phyloP scores from a whole-genome alignment of 345 rosid genomes.

The Murraya paniculata region DNA sequence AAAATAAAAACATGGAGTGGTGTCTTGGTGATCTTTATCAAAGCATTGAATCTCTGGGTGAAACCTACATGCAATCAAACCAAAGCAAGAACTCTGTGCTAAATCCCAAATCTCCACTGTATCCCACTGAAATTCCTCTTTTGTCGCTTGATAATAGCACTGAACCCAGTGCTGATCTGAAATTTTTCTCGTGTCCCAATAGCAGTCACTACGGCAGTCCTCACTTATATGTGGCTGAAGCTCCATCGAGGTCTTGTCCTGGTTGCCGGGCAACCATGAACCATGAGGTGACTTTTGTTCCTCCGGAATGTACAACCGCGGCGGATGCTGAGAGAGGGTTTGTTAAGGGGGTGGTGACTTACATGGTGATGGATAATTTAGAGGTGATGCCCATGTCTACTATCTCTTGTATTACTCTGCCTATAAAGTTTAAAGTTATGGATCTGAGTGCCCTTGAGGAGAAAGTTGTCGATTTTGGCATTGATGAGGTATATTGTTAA shows the following conservation, averaged over 20 bases:
- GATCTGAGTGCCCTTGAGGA: constrained; percentile 15
- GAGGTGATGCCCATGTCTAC: neutral
- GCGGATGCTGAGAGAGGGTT: neutral
- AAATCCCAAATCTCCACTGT: neutral
- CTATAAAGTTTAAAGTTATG: constrained; percentile 17
- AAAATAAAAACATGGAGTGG: constrained; percentile 4
- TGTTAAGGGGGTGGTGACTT: constrained; percentile 10
- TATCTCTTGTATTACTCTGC: constrained; percentile 1
- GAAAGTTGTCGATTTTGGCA: constrained; percentile 4
- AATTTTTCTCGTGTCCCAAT: too few relatives aligned
- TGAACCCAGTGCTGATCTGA: too few relatives aligned
- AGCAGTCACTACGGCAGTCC: neutral
- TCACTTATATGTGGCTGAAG: neutral
- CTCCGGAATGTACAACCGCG: neutral
- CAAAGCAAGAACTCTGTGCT: neutral
- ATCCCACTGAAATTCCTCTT: neutral
- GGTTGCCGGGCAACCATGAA: neutral
- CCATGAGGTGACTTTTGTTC: neutral
- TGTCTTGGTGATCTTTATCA: neutral
- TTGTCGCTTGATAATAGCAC: neutral
- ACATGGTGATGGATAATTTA: too few relatives aligned
- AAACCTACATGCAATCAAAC: too few relatives aligned
- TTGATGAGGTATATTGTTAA: constrained; percentile 14
- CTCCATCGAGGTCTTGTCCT: neutral
- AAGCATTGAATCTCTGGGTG: neutral